Conservation (phyloP, 2,329 filamentous ascomycete genomes). For the Coniella vitis region DNA sequence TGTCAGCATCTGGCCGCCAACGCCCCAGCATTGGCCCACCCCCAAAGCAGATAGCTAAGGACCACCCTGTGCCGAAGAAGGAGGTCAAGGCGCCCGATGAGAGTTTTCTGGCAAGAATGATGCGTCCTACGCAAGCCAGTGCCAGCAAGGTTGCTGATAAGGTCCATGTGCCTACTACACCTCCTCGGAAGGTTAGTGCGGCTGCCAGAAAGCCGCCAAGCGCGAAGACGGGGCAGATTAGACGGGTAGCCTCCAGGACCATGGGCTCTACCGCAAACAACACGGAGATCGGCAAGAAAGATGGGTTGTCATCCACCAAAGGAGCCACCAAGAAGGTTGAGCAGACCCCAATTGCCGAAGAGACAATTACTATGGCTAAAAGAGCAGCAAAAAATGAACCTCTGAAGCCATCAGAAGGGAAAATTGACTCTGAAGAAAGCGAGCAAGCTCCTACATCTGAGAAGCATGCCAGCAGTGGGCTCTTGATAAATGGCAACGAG, state of each 20-base stretch:
- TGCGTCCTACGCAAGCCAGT: constrained; percentile 60
- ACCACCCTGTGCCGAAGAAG: constrained; percentile 39
- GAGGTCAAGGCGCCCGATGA: constrained; percentile 53
- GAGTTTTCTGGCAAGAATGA: constrained; percentile 74
- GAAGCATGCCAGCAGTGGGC: background rate
- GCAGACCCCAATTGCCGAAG: constrained; percentile 19
- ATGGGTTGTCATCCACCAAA: constrained; percentile 11
- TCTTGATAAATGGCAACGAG: background rate
- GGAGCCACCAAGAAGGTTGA: constrained; percentile 19
- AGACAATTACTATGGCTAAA: constrained; percentile 15
- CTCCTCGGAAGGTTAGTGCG: constrained; percentile 35
- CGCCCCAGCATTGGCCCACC: constrained; percentile 50
- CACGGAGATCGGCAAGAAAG: constrained; percentile 15
- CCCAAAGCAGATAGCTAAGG: constrained; percentile 48
- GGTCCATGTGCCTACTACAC: constrained; percentile 33
- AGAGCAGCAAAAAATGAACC: constrained; percentile 13
- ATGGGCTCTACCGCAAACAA: constrained; percentile 9
- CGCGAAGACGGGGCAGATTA: constrained; percentile 19
- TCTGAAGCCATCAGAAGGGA: background rate
- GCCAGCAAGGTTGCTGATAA: constrained; percentile 57
- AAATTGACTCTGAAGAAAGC: background rate
- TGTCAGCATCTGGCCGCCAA: constrained; percentile 36
- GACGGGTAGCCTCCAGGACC: constrained; percentile 19
- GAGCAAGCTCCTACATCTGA: too few species aligned
- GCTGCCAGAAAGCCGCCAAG: constrained; percentile 15